These are phyloP conservation scores for Trypanosoma lewisi DNA, from an alignment of 208 protist genomes.

Conservation along the genomic window DNA sequence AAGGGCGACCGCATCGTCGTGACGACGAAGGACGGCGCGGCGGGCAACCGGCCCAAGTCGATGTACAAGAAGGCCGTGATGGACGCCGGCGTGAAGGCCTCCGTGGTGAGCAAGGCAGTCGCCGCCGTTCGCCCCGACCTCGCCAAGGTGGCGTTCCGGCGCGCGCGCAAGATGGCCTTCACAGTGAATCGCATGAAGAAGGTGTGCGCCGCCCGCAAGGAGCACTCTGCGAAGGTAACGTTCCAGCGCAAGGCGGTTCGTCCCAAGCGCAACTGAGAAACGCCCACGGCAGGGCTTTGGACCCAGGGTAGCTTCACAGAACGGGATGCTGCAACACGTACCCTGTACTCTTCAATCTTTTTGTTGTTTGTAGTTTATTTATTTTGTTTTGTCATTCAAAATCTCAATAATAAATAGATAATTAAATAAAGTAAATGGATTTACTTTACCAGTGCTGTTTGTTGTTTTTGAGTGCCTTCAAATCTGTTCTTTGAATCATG, in stretches of 20 bases:
- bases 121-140: constrained; percentile 80
- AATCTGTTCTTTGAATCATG: too few relatives aligned
- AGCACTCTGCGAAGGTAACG: constrained; percentile 62
- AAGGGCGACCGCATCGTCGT: constrained; percentile 65
- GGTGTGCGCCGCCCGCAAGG: constrained; percentile 76
- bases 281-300: background rate
- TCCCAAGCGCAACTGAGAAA: constrained; percentile 53
- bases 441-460: too few relatives aligned
- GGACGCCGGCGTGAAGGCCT: constrained; percentile 73
- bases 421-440: too few relatives aligned
- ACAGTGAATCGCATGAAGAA: constrained; percentile 58
- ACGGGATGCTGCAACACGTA: constrained; percentile 1
- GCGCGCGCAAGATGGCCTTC: constrained; percentile 68
- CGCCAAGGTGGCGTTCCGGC: constrained; percentile 73
- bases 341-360: too few relatives aligned
- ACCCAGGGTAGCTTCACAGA: background rate
- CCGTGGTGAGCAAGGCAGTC: constrained; percentile 62
- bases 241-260: constrained; percentile 79
- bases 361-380: too few relatives aligned
- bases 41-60: constrained; percentile 78
- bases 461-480: too few relatives aligned
- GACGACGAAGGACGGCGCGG: constrained; percentile 68
- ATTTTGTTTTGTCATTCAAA: too few relatives aligned
- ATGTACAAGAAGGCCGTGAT: constrained; percentile 68
- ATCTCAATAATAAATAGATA: too few relatives aligned